Conservation (phyloP, 139 green algal genomes). For the Zygnema cylindricum region DNA sequence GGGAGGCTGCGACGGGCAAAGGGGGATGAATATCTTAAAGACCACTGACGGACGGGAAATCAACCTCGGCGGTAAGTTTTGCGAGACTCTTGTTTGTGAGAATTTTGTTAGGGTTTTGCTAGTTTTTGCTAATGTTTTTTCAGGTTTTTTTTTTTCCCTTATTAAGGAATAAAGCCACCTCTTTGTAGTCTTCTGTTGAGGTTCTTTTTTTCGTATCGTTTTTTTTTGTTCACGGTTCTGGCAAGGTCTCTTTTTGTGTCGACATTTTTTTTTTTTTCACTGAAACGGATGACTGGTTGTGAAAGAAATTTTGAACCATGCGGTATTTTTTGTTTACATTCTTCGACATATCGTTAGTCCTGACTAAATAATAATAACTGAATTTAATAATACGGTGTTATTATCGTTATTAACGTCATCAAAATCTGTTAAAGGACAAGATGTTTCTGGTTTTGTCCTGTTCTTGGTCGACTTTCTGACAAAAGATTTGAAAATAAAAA, state of each 20-base stretch:
- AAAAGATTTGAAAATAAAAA: too few species aligned
- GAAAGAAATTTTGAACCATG: too few species aligned
- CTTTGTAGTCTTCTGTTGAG: too few species aligned
- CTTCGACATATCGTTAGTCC: too few species aligned
- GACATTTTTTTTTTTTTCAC: neutral
- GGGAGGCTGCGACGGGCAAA: conserved; percentile 71
- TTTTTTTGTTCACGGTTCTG: too few species aligned
- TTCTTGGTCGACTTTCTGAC: too few species aligned
- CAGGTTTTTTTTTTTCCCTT: neutral
- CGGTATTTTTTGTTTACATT: too few species aligned
- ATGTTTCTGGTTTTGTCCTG: neutral
- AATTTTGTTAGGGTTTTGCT: neutral
- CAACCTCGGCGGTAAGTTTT: conserved; percentile 70
- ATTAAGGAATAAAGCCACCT: too few species aligned
- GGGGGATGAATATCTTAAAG: conserved; percentile 83
- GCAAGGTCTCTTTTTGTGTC: neutral
- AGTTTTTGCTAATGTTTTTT: neutral
- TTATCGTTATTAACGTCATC: neutral
- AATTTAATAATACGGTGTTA: neutral
- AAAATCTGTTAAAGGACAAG: neutral
- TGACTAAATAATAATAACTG: too few species aligned
- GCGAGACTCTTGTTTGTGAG: neutral
- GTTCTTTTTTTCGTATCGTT: too few species aligned
- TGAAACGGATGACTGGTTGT: too few species aligned
- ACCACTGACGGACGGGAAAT: conserved; percentile 67